phyloP scores from a whole-genome alignment of 352 stramenopile species.

The Pythium aristosporum region DNA sequence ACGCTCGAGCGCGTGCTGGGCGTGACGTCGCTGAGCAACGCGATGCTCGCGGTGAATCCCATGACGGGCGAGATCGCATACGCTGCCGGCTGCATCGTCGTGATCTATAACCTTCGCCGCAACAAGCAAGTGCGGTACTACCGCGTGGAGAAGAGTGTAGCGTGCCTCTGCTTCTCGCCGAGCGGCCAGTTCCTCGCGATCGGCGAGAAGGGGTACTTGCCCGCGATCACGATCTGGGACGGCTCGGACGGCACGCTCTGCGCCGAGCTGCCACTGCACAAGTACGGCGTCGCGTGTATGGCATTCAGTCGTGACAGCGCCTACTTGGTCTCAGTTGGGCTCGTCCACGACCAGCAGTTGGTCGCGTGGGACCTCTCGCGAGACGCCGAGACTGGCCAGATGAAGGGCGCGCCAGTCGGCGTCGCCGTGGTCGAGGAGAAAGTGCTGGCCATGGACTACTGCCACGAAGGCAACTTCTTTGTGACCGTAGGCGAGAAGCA shows the following conservation, averaged over 20 bases:
- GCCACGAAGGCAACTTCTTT: conserved; percentile 70
- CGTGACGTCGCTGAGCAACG: conserved; percentile 71
- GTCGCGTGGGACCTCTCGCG: conserved; percentile 66
- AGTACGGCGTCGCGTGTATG: conserved; percentile 81
- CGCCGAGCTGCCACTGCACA: conserved; percentile 79
- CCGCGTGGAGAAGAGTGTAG: conserved; percentile 82
- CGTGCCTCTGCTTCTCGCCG: conserved; percentile 79
- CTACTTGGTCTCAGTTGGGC: conserved; percentile 65
- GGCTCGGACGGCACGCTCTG: conserved; percentile 70
- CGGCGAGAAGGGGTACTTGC: conserved; percentile 83
- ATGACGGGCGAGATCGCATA: conserved; percentile 84
- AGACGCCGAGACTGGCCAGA: conserved; percentile 19
- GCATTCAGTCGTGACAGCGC: conserved; percentile 67
- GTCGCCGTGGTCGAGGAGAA: conserved; percentile 63
- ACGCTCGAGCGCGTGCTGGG: conserved; percentile 83
- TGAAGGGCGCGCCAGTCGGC: conserved; percentile 40
- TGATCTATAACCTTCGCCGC: conserved; percentile 86
- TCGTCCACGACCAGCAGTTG: conserved; percentile 83
- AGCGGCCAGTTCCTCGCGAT: conserved; percentile 85
- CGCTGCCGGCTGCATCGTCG: conserved; percentile 84
- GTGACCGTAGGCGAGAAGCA: conserved; percentile 82
- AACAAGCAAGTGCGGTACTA: conserved; percentile 90
- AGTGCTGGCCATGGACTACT: conserved; percentile 71
- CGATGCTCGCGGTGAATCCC: conserved; percentile 72
- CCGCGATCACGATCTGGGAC: conserved; percentile 88